These are phyloP conservation scores for Draba incana DNA, from an alignment of 345 rosid species.

Conservation along the genomic window DNA sequence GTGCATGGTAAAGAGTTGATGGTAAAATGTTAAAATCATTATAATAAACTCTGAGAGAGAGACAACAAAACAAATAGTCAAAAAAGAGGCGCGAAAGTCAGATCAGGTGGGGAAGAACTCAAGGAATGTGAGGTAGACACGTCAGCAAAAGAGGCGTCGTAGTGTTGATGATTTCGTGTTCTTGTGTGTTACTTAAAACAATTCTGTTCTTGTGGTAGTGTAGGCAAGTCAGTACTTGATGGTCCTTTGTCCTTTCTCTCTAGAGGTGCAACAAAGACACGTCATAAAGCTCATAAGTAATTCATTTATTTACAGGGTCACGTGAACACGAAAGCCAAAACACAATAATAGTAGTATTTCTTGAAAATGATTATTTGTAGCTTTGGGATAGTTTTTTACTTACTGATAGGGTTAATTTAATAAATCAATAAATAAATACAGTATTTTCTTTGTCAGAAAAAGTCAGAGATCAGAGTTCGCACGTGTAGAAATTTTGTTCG, in stretches of 20 bases:
- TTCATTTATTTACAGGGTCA: slow-evolving; percentile 21
- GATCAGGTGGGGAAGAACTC: slow-evolving; percentile 30
- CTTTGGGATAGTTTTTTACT: slow-evolving; percentile 12
- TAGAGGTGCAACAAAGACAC: slow-evolving; percentile 28
- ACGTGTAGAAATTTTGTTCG: slow-evolving; percentile 39
- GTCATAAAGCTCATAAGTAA: slow-evolving; percentile 37
- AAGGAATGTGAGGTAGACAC: slow-evolving; percentile 24
- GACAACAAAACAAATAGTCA: slow-evolving; percentile 18
- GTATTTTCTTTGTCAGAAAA: slow-evolving; percentile 3
- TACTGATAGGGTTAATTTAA: slow-evolving; percentile 7
- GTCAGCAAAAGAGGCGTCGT: slow-evolving; percentile 26
- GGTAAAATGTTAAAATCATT: slow-evolving; percentile 16
- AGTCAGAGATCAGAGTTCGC: slow-evolving; percentile 37
- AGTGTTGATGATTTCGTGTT: slow-evolving; percentile 30
- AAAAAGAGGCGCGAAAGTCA: slow-evolving; percentile 45
- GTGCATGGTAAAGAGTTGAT: too few relatives aligned
- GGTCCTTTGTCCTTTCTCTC: slow-evolving; percentile 31
- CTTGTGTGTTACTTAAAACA: slow-evolving; percentile 4
- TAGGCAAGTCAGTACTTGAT: slow-evolving; percentile 41
- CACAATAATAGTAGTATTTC: not conserved
- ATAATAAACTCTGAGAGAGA: not conserved
- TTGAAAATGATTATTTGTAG: slow-evolving; percentile 30
- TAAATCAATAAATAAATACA: not conserved
- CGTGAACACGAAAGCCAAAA: slow-evolving; percentile 39
- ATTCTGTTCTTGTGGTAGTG: slow-evolving; percentile 13